Conservation (phyloP, 129 eudicot genomes). For the Sambucus nigra region DNA sequence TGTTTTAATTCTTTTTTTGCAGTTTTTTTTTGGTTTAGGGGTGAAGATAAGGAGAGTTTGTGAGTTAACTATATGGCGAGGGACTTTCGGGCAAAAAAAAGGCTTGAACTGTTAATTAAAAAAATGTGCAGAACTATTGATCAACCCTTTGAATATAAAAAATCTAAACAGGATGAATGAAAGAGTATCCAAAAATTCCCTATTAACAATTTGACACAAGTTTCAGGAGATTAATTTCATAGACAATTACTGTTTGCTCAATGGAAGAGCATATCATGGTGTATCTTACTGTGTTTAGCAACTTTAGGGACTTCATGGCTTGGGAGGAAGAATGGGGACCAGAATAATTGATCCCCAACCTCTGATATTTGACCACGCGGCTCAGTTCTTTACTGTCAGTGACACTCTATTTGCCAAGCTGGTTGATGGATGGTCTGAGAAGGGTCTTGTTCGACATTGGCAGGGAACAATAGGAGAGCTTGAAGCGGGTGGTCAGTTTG, state of each 20-base stretch:
- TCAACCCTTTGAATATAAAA: too few species aligned
- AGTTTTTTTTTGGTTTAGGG: too few species aligned
- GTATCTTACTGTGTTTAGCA: conserved; percentile 13
- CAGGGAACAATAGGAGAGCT: conserved; percentile 70
- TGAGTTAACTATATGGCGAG: too few species aligned
- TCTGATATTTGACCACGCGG: conserved; percentile 85
- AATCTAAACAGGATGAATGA: too few species aligned
- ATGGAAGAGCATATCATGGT: neutral
- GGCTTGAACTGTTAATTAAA: too few species aligned
- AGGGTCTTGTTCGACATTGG: conserved; percentile 67
- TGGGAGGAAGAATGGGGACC: conserved; percentile 99
- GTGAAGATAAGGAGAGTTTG: too few species aligned
- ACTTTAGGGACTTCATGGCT: conserved; percentile 82
- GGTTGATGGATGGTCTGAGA: conserved; percentile 66
- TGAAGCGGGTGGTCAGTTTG: conserved; percentile 67
- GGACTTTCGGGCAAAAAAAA: too few species aligned
- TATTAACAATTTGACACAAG: neutral
- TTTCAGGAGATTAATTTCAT: neutral
- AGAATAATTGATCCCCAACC: conserved; percentile 56
- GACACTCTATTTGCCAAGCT: conserved; percentile 62
- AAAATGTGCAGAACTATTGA: too few species aligned
- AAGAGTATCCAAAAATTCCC: too few species aligned
- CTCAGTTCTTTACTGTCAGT: conserved; percentile 82
- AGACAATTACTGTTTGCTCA: neutral
- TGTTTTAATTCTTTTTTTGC: too few species aligned